phyloP scores from a whole-genome alignment of 179 eudicot genomes.

The Beta lomatogona region DNA sequence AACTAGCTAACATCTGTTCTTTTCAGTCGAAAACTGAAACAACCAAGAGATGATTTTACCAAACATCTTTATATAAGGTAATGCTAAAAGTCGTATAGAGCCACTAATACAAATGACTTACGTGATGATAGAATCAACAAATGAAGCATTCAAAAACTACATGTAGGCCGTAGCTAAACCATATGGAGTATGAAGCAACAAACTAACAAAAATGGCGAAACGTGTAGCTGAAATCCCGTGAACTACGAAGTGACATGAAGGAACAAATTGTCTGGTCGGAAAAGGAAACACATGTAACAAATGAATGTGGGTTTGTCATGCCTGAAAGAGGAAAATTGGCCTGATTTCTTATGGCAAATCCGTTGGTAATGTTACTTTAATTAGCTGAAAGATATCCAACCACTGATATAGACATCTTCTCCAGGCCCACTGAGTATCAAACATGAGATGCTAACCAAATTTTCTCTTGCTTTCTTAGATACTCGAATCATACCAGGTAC shows the following conservation, averaged over 20 bases:
- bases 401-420: constrained; percentile 5
- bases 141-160: background rate
- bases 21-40: no score
- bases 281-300: background rate
- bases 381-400: background rate
- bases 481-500: background rate
- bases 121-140: no score
- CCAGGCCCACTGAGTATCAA: background rate
- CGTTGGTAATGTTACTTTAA: background rate
- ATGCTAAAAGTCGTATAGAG: no score
- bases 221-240: no score
- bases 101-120: no score
- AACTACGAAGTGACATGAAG: background rate
- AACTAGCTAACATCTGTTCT: no score
- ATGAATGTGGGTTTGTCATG: constrained; percentile 12
- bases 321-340: background rate
- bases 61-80: no score
- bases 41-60: no score
- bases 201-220: no score
- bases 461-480: background rate
- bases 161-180: background rate
- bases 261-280: background rate
- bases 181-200: background rate
- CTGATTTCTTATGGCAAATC: background rate
- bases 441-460: background rate